Evolutionary conservation across 805 yeast species (phyloP), one percentile per base, ranked within the genome.

Genomic region (Candida endomychidarum): DNA sequence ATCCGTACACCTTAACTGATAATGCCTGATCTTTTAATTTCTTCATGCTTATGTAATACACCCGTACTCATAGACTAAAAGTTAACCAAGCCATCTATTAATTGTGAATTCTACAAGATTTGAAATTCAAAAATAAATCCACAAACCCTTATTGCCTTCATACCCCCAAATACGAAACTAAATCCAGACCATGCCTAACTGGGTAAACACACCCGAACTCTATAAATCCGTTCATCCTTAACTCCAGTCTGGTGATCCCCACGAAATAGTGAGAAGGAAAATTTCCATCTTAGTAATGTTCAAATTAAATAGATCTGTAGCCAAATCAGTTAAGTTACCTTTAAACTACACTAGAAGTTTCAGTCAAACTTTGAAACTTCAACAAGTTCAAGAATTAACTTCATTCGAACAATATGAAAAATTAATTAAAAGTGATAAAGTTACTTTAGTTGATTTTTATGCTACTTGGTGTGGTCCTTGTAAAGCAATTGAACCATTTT

Each of bases 401-500:
- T 57, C 54, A 40, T 45, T 61, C 45, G 38, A 46, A 12, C 57
- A 63, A 26, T 62, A 64, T 51, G 48, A 41, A 28, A 35, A 48
- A 17, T 52, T 60, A 26, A 47, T 62, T 24, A 50, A 45, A 22
- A 32, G 29, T 26, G 58, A 60, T n/a, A 56, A 61, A 34, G 52
- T 65, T 8, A 45, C 65, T 1, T 59, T 67, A 7, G 57, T 67
- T 28, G 72, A 67, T 44, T 67, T 67, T 47, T 65, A 65, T 49
- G 72, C 74, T 43, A 62, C 66, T 8, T 67, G 74, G 74, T 67
- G 74, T 51, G 72, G 72, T 2, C 74, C 74, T 6, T 67, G 74
- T 41, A 67, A 67, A 45, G 67, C 70, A 5, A 52, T 67, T 32
- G 70, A 63, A 26, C 74, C 72, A 3, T 51, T 65, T 5, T 56